Conservation (phyloP, 2,329 filamentous ascomycete genomes). For the Aspergillus oerlinghausenensis region DNA sequence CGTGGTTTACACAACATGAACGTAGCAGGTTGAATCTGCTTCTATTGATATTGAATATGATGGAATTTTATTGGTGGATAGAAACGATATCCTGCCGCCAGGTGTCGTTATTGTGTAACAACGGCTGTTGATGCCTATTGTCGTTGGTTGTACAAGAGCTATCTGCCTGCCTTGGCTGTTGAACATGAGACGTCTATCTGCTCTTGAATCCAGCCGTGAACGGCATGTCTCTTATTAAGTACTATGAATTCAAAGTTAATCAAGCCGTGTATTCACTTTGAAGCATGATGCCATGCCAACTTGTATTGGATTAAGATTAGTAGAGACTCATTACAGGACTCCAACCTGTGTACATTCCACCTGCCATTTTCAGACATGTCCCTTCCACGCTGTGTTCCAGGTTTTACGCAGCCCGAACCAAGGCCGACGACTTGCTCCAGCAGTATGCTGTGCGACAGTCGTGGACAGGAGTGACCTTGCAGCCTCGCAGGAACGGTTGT, state of each 20-base stretch:
- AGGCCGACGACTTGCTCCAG: background rate
- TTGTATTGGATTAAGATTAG: background rate
- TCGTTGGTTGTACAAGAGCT: background rate
- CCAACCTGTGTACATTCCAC: background rate
- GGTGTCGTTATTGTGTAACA: background rate
- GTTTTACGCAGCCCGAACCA: background rate
- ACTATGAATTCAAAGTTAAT: no score
- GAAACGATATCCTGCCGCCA: background rate
- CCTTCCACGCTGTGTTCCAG: background rate
- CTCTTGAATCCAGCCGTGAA: background rate
- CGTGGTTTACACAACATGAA: background rate
- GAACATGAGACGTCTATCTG: background rate
- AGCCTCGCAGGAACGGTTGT: background rate
- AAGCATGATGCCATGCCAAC: no score
- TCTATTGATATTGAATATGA: background rate
- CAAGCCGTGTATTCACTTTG: no score
- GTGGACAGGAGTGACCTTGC: background rate
- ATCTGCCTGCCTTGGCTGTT: background rate
- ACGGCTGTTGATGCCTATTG: no score
- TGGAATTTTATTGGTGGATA: background rate
- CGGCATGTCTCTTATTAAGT: no score
- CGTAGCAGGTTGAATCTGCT: background rate
- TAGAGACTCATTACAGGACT: background rate
- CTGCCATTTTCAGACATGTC: background rate
- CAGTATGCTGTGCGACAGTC: background rate